phyloP scores from a whole-genome alignment of 2,329 filamentous ascomycete species.

The Talaromyces sp. region DNA sequence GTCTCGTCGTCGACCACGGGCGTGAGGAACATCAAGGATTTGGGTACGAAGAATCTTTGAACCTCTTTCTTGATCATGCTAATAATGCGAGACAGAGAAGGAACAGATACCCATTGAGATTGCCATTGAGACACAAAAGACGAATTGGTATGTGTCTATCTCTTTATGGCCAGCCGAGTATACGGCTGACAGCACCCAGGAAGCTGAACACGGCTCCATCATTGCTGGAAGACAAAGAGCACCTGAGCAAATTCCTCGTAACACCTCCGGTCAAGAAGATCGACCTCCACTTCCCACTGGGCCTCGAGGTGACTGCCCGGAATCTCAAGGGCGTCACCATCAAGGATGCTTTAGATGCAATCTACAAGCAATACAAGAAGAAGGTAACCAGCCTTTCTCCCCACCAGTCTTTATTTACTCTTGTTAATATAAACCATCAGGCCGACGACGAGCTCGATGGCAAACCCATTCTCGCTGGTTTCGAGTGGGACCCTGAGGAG shows the following conservation, averaged over 20 bases:
- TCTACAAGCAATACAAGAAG: slow-evolving; percentile 96
- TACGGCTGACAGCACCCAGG: slow-evolving; percentile 50
- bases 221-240: slow-evolving; percentile 75
- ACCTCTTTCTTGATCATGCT: neutral
- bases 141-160: slow-evolving; percentile 68
- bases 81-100: slow-evolving; percentile 55
- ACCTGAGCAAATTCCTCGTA: slow-evolving; percentile 76
- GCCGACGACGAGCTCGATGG: slow-evolving; percentile 81
- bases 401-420: neutral
- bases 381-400: slow-evolving; percentile 52
- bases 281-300: slow-evolving; percentile 85
- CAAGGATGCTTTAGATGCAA: slow-evolving; percentile 93
- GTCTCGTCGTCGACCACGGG: slow-evolving; percentile 68
- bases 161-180: no score
- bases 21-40: slow-evolving; percentile 77
- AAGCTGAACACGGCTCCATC: slow-evolving; percentile 85
- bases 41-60: slow-evolving; percentile 58
- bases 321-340: slow-evolving; percentile 94
- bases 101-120: slow-evolving; percentile 68
- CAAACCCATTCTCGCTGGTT: slow-evolving; percentile 80
- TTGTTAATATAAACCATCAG: slow-evolving; percentile 43
- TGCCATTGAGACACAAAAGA: slow-evolving; percentile 76
- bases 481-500: slow-evolving; percentile 95
- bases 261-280: slow-evolving; percentile 87
- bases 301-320: slow-evolving; percentile 79